A percentile compares a stretch with the other conserved stretches of the same genome.
phyloP scores from a whole-genome alignment of 1,139 yeast species.

The Pneumocystis jirovecii region DNA sequence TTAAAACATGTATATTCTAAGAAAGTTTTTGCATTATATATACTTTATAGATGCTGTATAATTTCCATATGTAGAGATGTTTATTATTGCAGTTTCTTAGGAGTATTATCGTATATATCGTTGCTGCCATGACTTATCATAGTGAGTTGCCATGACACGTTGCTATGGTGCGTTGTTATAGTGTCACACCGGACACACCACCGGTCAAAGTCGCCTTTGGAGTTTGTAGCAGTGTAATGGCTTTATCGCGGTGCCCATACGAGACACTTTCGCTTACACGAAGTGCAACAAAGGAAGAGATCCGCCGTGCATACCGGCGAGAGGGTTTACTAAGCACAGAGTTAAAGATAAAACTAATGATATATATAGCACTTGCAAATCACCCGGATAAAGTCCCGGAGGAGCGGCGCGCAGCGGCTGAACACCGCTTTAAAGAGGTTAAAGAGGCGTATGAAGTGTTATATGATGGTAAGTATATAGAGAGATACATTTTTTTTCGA shows the following conservation, averaged over 20 bases:
- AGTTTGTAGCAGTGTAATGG: not conserved
- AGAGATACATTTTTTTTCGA: too few relatives aligned
- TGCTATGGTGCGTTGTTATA: too few relatives aligned
- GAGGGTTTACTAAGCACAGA: not conserved
- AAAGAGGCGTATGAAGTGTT: not conserved
- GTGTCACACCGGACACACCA: too few relatives aligned
- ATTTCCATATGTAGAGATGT: too few relatives aligned
- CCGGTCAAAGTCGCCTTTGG: too few relatives aligned
- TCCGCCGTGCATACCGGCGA: not conserved
- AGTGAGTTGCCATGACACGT: too few relatives aligned
- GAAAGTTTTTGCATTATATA: too few relatives aligned
- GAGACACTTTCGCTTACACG: not conserved
- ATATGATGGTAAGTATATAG: not conserved
- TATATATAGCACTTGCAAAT: constrained; percentile 39
- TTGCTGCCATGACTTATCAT: too few relatives aligned
- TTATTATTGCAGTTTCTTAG: too few relatives aligned
- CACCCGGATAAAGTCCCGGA: constrained; percentile 75
- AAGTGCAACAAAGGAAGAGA: not conserved
- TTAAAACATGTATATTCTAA: too few relatives aligned
- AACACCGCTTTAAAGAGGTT: not conserved
- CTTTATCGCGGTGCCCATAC: not conserved
- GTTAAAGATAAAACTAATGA: not conserved
- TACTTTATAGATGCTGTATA: too few relatives aligned
- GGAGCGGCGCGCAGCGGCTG: constrained; percentile 28
- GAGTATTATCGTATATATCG: too few relatives aligned